Conservation (phyloP, 352 stramenopile genomes). For the Phytopythium oedochilum region DNA sequence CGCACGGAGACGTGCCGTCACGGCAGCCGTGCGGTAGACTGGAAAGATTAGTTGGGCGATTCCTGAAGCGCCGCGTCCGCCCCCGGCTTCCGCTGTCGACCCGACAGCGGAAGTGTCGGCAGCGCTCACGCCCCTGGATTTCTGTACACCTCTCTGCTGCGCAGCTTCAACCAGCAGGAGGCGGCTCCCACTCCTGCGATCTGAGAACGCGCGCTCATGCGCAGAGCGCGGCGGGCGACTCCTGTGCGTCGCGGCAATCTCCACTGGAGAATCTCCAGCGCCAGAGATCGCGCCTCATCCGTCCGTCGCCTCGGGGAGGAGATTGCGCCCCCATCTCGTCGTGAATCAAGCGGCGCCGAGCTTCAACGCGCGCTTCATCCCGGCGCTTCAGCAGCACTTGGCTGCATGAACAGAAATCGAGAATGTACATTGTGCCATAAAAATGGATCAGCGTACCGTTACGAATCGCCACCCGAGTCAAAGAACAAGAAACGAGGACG, state of each 20-base stretch:
- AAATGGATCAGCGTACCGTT: too few relatives aligned
- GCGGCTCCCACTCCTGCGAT: not conserved
- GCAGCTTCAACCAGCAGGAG: constrained; percentile 9
- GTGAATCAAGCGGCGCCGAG: constrained; percentile 5
- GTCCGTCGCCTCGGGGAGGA: too few relatives aligned
- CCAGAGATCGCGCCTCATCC: not conserved
- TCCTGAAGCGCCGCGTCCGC: not conserved
- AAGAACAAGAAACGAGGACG: not conserved
- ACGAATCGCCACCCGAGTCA: not conserved
- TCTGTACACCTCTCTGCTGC: constrained; percentile 22
- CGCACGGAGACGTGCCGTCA: too few relatives aligned
- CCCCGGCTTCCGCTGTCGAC: not conserved
- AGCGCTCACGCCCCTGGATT: constrained; percentile 28
- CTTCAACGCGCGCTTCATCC: not conserved
- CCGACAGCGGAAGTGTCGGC: too few relatives aligned
- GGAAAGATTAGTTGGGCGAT: not conserved
- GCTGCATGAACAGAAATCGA: too few relatives aligned
- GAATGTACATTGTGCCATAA: too few relatives aligned
- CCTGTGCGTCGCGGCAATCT: too few relatives aligned
- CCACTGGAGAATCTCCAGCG: too few relatives aligned
- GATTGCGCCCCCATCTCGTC: not conserved
- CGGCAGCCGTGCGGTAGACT: too few relatives aligned
- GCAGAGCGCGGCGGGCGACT: not conserved
- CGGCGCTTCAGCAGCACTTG: too few relatives aligned
- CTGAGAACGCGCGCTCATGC: not conserved